Evolutionary conservation across 2,329 filamentous ascomycete genomes (phyloP), one percentile per base, ranked within the genome.

Genomic region (Nannizziopsis barbatae): DNA sequence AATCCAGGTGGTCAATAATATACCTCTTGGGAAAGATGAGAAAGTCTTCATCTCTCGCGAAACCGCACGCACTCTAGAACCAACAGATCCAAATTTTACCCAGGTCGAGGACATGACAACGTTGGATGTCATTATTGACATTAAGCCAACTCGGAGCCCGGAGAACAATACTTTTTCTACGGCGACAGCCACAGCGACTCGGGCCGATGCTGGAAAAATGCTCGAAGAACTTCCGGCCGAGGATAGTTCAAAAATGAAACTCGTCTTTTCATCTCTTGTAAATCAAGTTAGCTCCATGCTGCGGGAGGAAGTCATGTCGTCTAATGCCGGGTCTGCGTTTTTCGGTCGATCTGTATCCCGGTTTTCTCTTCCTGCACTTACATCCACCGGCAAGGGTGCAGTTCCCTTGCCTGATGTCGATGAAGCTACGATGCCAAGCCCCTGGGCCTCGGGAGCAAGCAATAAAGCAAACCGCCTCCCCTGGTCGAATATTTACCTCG

Each of bases 11-110:
- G 81, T 95, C 53, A 88, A 86, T 37, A 86, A 84, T 56, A 76
- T 89, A 36, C 77, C 84, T 1, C 72, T 98, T 2, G 90, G 90
- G 3, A 82, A 84, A 42, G 87, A 96, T 60, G 90, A 96, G 65
- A 85, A 83, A 54, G 80, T 95, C 15, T 85, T 86, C 61, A 77
- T 96, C 54, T 79, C 84, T 18, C 80, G 87, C 50, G 77, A 90
- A 20, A 80, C 87, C 22, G 79, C 83, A 50, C 82, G 85, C 55
- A 76, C 88, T 32, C 58, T 74, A 31, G 70, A 70, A 58, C 67
- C 69, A 4, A 77, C 79, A 17, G 90, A 95, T 64, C 85, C 88
- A 11, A 82, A 89, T 50, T 95, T 95, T 63, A 84, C 81, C 8
- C 77, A 86, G 22, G 73, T 89, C 20, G 79, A 84, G 41, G 86